A percentile compares a stretch with the other conserved stretches of the same genome.
Evolutionary conservation across 176 grass and related monocot species (phyloP).

Genomic region (Alopecurus myosuroides): DNA sequence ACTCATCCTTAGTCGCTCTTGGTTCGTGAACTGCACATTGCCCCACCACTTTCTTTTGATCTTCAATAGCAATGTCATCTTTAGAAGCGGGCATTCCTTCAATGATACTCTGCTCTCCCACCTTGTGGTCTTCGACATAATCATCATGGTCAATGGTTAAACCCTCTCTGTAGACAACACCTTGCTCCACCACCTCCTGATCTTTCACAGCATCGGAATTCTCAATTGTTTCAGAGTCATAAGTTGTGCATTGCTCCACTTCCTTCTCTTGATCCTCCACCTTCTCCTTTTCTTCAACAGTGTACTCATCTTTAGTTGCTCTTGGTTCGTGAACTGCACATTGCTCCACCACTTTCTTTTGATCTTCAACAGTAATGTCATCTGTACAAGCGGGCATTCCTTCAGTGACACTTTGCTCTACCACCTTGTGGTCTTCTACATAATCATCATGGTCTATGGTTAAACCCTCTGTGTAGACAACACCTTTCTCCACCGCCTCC

Average conservation of each 20-base stretch:
- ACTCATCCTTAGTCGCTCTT: background rate
- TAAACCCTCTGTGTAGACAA: background rate
- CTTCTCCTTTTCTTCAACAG: slow-evolving; percentile 14
- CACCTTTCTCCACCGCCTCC: background rate
- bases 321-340: background rate
- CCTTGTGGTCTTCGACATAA: background rate
- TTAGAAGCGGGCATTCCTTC: background rate
- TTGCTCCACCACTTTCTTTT: background rate
- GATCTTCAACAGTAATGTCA: slow-evolving; percentile 1
- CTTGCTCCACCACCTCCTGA: background rate
- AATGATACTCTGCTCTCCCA: background rate
- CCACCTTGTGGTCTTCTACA: background rate
- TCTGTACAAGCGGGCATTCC: background rate
- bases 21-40: background rate
- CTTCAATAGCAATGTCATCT: background rate
- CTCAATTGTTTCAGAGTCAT: background rate
- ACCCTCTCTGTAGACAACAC: background rate
- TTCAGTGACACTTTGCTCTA: background rate
- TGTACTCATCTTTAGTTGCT: background rate
- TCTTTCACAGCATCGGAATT: background rate
- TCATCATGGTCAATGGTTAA: background rate
- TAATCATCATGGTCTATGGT: background rate
- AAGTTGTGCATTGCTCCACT: background rate
- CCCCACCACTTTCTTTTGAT: background rate
- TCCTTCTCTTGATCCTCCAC: too few species aligned